Evolutionary conservation across 345 rosid genomes (phyloP).

Genomic region (Geranium brycei): DNA sequence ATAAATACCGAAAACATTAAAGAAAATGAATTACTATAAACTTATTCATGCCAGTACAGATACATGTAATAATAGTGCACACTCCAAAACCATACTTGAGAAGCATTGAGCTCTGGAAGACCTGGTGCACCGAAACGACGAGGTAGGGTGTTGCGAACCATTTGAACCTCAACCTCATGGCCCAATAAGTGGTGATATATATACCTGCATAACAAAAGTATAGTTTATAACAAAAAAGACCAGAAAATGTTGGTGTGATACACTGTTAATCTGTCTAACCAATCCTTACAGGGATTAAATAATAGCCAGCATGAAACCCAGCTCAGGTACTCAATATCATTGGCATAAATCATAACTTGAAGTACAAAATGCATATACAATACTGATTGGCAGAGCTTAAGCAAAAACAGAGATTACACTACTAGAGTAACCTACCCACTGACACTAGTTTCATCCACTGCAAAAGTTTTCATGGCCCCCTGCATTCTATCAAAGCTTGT

Average conservation of each 20-base stretch:
- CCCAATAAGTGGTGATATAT: constrained; percentile 95
- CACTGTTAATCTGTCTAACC: background rate
- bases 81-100: constrained; percentile 45
- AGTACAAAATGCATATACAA: background rate
- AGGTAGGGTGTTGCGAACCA: constrained; percentile 81
- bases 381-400: background rate
- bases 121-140: constrained; percentile 99
- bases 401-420: background rate
- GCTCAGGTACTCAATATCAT: background rate
- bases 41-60: background rate
- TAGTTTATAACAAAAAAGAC: constrained; percentile 1
- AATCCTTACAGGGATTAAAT: background rate
- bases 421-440: constrained; percentile 61
- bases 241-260: background rate
- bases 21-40: background rate
- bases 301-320: background rate
- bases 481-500: constrained; percentile 99
- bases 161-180: constrained; percentile 96
- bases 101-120: constrained; percentile 97
- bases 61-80: background rate
- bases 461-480: constrained; percentile 99
- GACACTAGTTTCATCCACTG: constrained; percentile 99
- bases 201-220: constrained; percentile 37
- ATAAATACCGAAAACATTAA: no score
- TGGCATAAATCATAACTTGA: background rate